Conservation (phyloP, 2,329 filamentous ascomycete genomes). For the Trichoderma koningii region DNA sequence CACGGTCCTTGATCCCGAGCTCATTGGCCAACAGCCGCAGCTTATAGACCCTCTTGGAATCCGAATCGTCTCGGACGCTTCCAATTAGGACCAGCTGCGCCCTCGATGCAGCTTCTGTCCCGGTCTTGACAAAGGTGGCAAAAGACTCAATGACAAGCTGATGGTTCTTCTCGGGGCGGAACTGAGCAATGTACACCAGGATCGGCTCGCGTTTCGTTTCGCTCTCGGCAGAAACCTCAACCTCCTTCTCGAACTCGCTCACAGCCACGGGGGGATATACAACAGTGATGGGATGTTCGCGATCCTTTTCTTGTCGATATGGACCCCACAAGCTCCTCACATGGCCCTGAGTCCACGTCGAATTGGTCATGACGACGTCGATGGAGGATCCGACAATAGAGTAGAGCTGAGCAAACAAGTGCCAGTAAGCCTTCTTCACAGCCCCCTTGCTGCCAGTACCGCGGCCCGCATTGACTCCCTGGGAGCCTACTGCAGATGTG, state of each 20-base stretch:
- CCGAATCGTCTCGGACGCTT: slow-evolving; percentile 82
- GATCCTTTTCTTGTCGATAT: slow-evolving; percentile 49
- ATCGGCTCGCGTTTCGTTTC: slow-evolving; percentile 70
- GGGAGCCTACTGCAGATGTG: slow-evolving; percentile 55
- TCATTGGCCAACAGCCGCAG: slow-evolving; percentile 84
- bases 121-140: slow-evolving; percentile 67
- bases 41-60: slow-evolving; percentile 83
- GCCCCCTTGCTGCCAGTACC: slow-evolving; percentile 71
- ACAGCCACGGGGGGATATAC: slow-evolving; percentile 94
- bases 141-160: slow-evolving; percentile 83
- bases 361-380: slow-evolving; percentile 97
- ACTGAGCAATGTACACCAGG: slow-evolving; percentile 93
- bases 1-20: slow-evolving; percentile 77
- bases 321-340: slow-evolving; percentile 78
- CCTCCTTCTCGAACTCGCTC: slow-evolving; percentile 72
- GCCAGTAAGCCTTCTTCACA: slow-evolving; percentile 83
- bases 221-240: slow-evolving; percentile 69
- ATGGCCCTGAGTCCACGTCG: slow-evolving; percentile 87
- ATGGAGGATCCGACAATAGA: slow-evolving; percentile 78
- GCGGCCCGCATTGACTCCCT: slow-evolving; percentile 80
- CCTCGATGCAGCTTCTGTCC: slow-evolving; percentile 51
- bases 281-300: slow-evolving; percentile 63
- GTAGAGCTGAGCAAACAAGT: slow-evolving; percentile 79
- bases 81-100: slow-evolving; percentile 82
- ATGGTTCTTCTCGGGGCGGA: slow-evolving; percentile 97